phyloP scores from a whole-genome alignment of 805 yeast species.

The Pichia phayaonensis region DNA sequence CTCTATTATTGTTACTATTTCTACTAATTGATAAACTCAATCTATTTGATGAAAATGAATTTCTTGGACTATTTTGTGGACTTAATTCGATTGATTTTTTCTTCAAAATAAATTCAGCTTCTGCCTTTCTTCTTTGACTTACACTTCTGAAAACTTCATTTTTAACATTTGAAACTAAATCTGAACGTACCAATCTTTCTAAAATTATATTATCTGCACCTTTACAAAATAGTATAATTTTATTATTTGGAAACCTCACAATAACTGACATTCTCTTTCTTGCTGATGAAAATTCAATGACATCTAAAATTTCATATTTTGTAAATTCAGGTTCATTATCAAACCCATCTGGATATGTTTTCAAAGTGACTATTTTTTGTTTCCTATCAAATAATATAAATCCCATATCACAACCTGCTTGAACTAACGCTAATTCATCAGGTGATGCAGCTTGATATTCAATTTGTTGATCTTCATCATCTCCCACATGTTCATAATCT shows the following conservation, averaged over 20 bases:
- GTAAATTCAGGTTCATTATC: constrained; percentile 57
- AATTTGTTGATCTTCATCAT: constrained; percentile 38
- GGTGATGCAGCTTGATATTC: constrained; percentile 94
- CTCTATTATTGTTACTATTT: constrained; percentile 3
- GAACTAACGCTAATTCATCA: constrained; percentile 87
- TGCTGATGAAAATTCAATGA: constrained; percentile 76
- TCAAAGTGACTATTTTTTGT: constrained; percentile 51
- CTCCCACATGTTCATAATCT: constrained; percentile 10
- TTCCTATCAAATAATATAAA: constrained; percentile 70
- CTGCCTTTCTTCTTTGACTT: constrained; percentile 58
- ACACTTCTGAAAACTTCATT: constrained; percentile 53
- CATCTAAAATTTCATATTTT: constrained; percentile 66
- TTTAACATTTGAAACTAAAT: constrained; percentile 55
- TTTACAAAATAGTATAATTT: constrained; percentile 75
- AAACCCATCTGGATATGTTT: constrained; percentile 80
- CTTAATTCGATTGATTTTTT: constrained; percentile 38
- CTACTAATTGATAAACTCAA: constrained; percentile 22
- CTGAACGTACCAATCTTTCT: constrained; percentile 56
- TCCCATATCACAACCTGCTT: constrained; percentile 94
- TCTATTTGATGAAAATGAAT: constrained; percentile 10
- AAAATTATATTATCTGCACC: constrained; percentile 93
- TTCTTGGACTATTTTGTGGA: constrained; percentile 1
- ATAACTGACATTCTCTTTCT: constrained; percentile 95
- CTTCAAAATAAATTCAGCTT: constrained; percentile 67
- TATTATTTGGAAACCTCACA: constrained; percentile 66